A percentile compares a stretch with the other conserved stretches of the same genome.
phyloP scores from a whole-genome alignment of 139 green algal species.

The Astrephomene gubernaculifera region DNA sequence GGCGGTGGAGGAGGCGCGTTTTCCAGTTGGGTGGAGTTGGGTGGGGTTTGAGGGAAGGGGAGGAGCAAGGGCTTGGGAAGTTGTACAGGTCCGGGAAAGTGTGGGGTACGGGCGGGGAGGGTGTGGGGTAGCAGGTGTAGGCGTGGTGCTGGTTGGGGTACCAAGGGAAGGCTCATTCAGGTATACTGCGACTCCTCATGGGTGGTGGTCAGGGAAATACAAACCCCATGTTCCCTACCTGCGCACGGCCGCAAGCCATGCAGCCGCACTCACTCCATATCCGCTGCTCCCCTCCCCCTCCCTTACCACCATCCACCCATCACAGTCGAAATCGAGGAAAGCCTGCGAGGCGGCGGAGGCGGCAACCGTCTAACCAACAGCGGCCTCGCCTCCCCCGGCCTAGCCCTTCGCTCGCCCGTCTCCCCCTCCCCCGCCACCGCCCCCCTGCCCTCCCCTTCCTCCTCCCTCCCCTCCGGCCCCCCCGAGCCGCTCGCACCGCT shows the following conservation, averaged over 20 bases:
- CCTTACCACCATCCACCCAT: not conserved
- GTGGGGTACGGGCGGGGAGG: not conserved
- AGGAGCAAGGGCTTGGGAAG: not conserved
- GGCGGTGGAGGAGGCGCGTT: not conserved
- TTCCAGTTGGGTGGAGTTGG: not conserved
- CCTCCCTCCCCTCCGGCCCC: not conserved
- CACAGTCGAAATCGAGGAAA: constrained; percentile 38
- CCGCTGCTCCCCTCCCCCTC: not conserved
- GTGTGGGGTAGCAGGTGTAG: not conserved
- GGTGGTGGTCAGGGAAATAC: too few species aligned
- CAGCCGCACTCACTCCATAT: not conserved
- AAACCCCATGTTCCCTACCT: too few species aligned
- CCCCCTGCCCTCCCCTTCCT: not conserved
- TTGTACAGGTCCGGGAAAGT: not conserved
- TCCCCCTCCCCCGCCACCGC: not conserved
- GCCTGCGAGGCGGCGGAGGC: too few species aligned
- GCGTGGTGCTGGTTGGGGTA: too few species aligned
- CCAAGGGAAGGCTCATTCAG: too few species aligned
- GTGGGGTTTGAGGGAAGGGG: not conserved
- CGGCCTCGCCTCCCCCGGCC: constrained; percentile 12
- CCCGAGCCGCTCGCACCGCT: constrained; percentile 20
- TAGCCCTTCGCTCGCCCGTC: too few species aligned
- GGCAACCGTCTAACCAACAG: too few species aligned
- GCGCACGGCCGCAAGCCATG: too few species aligned
- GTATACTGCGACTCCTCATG: too few species aligned